Percentiles rank a stretch among this genome's conserved stretches.
phyloP scores from a whole-genome alignment of 345 rosid genomes.

The Populus alba region DNA sequence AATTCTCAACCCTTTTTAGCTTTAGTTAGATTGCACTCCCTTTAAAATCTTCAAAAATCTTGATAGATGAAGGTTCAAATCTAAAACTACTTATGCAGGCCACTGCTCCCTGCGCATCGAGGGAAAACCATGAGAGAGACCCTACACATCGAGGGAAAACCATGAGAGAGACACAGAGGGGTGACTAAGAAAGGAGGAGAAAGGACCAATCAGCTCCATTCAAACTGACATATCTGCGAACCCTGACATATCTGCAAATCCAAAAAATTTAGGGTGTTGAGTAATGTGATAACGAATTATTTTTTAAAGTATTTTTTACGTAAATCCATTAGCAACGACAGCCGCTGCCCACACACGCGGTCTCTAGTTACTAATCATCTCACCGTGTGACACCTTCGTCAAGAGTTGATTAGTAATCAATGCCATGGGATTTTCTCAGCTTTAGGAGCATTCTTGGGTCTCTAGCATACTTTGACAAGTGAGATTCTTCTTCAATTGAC shows the following conservation, averaged over 20 bases:
- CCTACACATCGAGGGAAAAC: too few species aligned
- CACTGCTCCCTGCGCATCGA: slow-evolving; percentile 22
- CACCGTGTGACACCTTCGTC: neutral
- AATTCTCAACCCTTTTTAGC: neutral
- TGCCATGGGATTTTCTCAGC: neutral
- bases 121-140: slow-evolving; percentile 3
- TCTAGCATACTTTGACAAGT: too few species aligned
- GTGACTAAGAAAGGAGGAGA: neutral
- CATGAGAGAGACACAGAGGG: neutral
- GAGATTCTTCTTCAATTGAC: too few species aligned
- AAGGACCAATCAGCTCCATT: slow-evolving; percentile 33
- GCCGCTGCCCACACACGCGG: slow-evolving; percentile 30
- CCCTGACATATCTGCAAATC: neutral
- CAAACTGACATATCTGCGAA: slow-evolving; percentile 32
- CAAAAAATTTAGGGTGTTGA: too few species aligned
- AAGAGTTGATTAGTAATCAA: neutral
- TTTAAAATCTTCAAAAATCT: slow-evolving; percentile 34
- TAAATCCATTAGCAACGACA: slow-evolving; percentile 15
- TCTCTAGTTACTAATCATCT: slow-evolving; percentile 30
- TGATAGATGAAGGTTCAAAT: slow-evolving; percentile 31
- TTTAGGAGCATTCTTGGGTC: neutral
- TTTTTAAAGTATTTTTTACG: too few species aligned
- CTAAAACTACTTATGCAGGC: slow-evolving; percentile 43
- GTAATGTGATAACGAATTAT: too few species aligned
- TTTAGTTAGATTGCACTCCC: slow-evolving; percentile 8